These are phyloP conservation scores for Diaporthe helianthi DNA, from an alignment of 2,329 filamentous ascomycete genomes.

Conservation along the genomic window DNA sequence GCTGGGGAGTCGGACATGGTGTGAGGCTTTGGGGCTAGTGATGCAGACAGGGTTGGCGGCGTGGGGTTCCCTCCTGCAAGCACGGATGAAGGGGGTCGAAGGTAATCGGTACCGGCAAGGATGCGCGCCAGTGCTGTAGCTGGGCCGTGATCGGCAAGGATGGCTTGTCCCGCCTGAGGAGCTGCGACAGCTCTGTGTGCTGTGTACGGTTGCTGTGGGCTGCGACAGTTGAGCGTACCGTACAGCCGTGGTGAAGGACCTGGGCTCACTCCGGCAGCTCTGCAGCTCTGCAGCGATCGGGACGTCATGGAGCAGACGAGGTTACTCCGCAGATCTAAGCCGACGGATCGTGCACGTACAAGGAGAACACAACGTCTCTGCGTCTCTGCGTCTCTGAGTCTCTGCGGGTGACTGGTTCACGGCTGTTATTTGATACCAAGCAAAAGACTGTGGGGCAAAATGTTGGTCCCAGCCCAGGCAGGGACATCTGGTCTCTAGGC, in stretches of 20 bases:
- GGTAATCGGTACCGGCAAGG: constrained; percentile 26
- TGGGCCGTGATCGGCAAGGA: constrained; percentile 32
- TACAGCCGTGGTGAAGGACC: background rate
- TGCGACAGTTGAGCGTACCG: background rate
- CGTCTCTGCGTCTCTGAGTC: too few species aligned
- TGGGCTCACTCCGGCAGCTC: constrained; percentile 1
- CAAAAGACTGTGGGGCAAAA: background rate
- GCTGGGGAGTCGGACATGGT: constrained; percentile 8
- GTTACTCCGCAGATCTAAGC: constrained; percentile 1
- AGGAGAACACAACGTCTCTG: background rate
- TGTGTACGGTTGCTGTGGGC: background rate
- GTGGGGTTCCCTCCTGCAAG: constrained; percentile 31
- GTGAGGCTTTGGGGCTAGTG: constrained; percentile 23
- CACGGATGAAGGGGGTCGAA: constrained; percentile 22
- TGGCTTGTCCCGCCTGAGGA: constrained; percentile 20
- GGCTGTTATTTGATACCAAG: constrained; percentile 16
- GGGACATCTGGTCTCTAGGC: too few species aligned
- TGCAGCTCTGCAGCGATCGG: background rate
- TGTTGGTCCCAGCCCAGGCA: background rate
- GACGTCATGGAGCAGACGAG: background rate
- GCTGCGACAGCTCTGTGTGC: background rate
- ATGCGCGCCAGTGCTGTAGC: background rate
- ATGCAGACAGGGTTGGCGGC: constrained; percentile 22
- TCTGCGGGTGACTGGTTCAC: background rate
- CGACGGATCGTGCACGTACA: background rate